Base-by-base conservation (phyloP, 805 yeast species). In the Metschnikowia orientalis region DNA sequence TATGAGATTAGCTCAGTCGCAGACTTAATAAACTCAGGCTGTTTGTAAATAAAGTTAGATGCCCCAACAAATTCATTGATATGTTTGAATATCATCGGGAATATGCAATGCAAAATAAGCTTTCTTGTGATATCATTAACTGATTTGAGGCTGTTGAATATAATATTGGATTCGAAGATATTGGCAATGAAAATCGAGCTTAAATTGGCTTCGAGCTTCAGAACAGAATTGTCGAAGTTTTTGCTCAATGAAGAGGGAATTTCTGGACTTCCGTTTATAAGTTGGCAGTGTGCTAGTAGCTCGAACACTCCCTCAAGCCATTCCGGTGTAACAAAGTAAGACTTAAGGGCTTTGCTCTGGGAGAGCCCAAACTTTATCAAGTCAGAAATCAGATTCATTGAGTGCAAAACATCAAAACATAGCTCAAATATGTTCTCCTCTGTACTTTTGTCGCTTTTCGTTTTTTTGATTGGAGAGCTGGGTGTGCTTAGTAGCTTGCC, bases 281-380 rank as follows among this genome's bases (percentile, higher is more conserved):
- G 34, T 27, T 50, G 52, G 8, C 65, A 37, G 26, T 62, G 57
- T 1, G 65, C 68, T 12, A 63, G 37, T 6, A 63, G 41, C 32
- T 64, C 71, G 39, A 62, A 59, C 1, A 57, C 41, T 2, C 69
- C 65, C 30, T 65, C 71, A 4, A 66, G 37, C 57, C 66, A 66
- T 8, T 50, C 60, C 28, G 50, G 56, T 13, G 56, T 47, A 5
- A 40, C 33, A 26, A 56, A 63, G 17, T 56, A 51, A 3, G 29
- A 28, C n/a, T 38, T 37, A 9, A 66, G 44, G 1, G 53, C 38
- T 5, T 38, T 41, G 4, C 47, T 35, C 4, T 47, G 48, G 14
- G 57, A 50, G 26, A 48, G 51, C 1, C 69, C 69, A 8, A 43
- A 22, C 28, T 51, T 48, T 8, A 66, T 50, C 5, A 56, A 41